Evolutionary conservation across 2,329 filamentous ascomycete genomes (phyloP), one percentile per base, ranked within the genome.

Genomic region (Xylaria sp.): DNA sequence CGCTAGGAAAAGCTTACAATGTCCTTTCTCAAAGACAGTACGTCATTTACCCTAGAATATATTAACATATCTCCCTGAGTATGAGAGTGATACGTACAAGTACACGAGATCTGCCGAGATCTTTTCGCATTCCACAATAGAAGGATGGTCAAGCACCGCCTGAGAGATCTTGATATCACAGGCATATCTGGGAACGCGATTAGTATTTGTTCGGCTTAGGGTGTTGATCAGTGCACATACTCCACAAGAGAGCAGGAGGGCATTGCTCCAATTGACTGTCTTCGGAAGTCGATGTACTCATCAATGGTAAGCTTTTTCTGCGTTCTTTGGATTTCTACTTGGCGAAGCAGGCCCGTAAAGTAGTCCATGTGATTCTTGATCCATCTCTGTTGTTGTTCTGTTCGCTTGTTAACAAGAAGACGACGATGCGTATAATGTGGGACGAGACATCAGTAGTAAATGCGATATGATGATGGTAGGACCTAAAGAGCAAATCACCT

Each of bases 21-120:
- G 23, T 75, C 74, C 46, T 75, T 75, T 41, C 65, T 64, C 25
- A 70, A 64, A 15, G 72, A 74, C 5, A 73, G 56, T 23, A 75
- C 56, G 58, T 75, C 73, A 64, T 76, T 75, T 12, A 70, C 69
- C 25, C 71, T 73, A 1, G 18, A 5, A 18, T 15, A 0, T 3
- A 39, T 10, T 9, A 46, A 15, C 18, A 46, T 36, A n/a, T 62
- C 33, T 31, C 8, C 2, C 13, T 25, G 0, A 46, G 5, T 62
- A 41, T 18, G 9, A 15, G 31, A 23, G 5, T 36, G 3, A 8
- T 9, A 66, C 72, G 6, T 67, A 74, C 71, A 76, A 62, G n/a
- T 67, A 66, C 3, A 71, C 64, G 15, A 75, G 62, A 31, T 76
- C 74, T 43, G 66, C 70, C 15, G 69, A 60, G 28, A 75, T 65